Conservation (phyloP, 2,329 filamentous ascomycete species). For the Acarospora socialis region DNA sequence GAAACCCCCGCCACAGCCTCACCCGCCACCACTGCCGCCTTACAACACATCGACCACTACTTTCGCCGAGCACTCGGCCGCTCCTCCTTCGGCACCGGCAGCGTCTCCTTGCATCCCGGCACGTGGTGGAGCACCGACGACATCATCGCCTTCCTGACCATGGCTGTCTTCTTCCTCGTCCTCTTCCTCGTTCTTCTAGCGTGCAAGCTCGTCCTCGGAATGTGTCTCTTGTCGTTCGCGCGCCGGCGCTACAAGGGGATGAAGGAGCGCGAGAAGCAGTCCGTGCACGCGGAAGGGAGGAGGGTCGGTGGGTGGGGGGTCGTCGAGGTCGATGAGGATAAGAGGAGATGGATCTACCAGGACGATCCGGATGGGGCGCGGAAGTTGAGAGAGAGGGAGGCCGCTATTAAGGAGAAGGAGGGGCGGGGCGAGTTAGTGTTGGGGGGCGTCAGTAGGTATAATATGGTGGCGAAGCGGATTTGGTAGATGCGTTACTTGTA, state of each 20-base stretch:
- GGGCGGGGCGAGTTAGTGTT: constrained; percentile 42
- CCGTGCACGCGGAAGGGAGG: constrained; percentile 52
- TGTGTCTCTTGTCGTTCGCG: constrained; percentile 68
- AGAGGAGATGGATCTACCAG: constrained; percentile 69
- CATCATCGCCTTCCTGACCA: constrained; percentile 61
- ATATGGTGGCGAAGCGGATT: constrained; percentile 93
- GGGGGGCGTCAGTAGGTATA: constrained; percentile 63
- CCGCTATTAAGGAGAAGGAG: constrained; percentile 42
- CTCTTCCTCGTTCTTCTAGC: constrained; percentile 74
- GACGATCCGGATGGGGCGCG: constrained; percentile 62
- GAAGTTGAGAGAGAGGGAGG: constrained; percentile 48
- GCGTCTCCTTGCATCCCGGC: constrained; percentile 19
- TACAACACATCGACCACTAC: constrained; percentile 64
- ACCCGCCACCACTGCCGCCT: constrained; percentile 59
- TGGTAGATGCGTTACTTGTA: too few relatives aligned
- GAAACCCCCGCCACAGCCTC: constrained; percentile 43
- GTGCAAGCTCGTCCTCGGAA: constrained; percentile 73
- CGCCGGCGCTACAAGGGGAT: constrained; percentile 67
- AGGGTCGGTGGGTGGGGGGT: constrained; percentile 70
- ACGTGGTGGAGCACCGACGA: constrained; percentile 44
- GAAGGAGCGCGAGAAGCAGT: constrained; percentile 53
- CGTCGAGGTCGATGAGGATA: constrained; percentile 79
- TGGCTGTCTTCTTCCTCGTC: constrained; percentile 72
- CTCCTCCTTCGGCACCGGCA: constrained; percentile 46
- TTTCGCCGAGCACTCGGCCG: constrained; percentile 65